Base-by-base conservation (phyloP, 129 eudicot genomes). In the Solidago caesia region DNA sequence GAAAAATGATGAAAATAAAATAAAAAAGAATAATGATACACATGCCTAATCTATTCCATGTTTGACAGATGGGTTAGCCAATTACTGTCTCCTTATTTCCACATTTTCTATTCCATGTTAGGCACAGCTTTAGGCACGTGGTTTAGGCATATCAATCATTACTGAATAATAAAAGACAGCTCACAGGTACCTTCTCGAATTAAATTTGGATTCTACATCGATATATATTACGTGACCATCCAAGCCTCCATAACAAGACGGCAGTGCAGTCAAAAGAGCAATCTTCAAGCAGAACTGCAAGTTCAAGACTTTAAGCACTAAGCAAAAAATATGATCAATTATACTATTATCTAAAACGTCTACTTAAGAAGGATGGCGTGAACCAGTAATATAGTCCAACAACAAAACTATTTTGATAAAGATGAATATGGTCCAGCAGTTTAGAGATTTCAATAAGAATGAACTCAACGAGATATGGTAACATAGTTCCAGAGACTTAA, bases 161-260 rank as follows among this genome's bases (percentile, higher is more conserved):
- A 33, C 39, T 33, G 55, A 49, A 10, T 9, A 49, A 49, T 1
- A 2, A 49, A 43, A n/a, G 16, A 68, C 66, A 57, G 26, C 14
- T n/a, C 43, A 42, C 16, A 8, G 8, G 21, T 80, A 92, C 97
- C 97, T 87, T 85, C 80, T 84, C 80, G 96, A 59, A 80, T 52
- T 89, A 70, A 92, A 92, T 81, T 92, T 92, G 75, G 96, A 92
- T 84, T 92, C 97, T 65, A 87, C 89, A 66, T 92, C 97, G 71
- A 92, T 78, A 73, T 92, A 92, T 46, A 92, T 89, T 26, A 87
- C 96, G 33, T 58, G 91, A 65, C 91, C 96, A 81, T 88, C 89
- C 64, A 92, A 80, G 55, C 96, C 97, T 45, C 97, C 97, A 82
- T 80, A 83, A 74, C 80, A 73, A 25, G 85, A 63, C 70, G 97